Conservation (phyloP, 2,329 filamentous ascomycete genomes). For the Trichoderma atrobrunneum region DNA sequence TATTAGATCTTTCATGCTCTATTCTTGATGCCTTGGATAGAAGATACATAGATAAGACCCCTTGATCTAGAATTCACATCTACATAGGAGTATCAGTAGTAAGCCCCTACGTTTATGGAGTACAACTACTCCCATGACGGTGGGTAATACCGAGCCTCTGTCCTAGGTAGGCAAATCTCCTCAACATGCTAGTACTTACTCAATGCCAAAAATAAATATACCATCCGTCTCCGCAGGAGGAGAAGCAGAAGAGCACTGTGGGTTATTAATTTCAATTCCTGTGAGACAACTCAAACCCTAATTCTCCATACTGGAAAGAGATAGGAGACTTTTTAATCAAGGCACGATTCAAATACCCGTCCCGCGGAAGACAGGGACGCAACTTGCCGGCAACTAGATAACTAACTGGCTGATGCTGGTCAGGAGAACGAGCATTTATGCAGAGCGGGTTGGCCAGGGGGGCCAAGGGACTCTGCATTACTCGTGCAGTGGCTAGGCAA, state of each 20-base stretch:
- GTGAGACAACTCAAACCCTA: neutral
- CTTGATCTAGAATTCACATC: neutral
- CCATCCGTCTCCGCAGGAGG: neutral
- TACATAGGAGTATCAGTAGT: neutral
- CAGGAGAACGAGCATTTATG: conserved; percentile 11
- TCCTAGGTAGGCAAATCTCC: neutral
- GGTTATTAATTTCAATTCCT: neutral
- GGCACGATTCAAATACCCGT: neutral
- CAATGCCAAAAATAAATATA: neutral
- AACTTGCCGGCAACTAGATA: neutral
- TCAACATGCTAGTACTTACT: neutral
- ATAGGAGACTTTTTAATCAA: neutral
- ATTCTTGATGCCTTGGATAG: neutral
- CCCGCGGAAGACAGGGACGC: neutral
- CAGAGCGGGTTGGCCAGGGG: neutral
- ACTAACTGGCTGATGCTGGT: conserved; percentile 2
- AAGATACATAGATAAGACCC: neutral
- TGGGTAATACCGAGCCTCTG: neutral
- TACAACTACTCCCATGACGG: neutral
- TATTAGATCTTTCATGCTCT: neutral
- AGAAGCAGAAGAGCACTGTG: neutral
- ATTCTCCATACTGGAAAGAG: neutral
- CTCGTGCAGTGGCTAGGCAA: neutral
- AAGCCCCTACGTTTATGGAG: neutral
- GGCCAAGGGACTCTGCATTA: neutral